Base-by-base conservation (phyloP, 108 stramenopile species). In the Pseudonitzschia pungens region DNA sequence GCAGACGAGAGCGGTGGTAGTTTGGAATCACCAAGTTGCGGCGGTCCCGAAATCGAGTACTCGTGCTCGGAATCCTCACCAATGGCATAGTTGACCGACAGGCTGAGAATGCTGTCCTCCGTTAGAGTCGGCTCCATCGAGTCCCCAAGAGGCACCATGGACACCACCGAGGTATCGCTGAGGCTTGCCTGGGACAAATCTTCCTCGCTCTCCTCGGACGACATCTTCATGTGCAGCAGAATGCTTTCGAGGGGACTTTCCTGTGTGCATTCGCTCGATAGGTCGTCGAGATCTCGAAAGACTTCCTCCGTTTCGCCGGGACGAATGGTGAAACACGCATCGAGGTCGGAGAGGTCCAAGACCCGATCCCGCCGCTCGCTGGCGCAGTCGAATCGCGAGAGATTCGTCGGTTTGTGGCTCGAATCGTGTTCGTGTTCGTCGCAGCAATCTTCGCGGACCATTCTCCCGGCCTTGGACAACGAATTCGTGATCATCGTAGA, bases 291-390 rank as follows among this genome's bases (percentile, higher is more conserved):
- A 29, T 62, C 60, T 11, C 36, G 8, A 18, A 40, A 33, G 15
- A 33, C 32, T 7, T 31, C 57, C 24, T 31, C 29, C 1, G 15
- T 18, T 0, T 0, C 18, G 14, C 14, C 57, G 33, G 60, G 33
- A 40, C 36, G 33, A 27, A 67, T 67, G 36, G 66, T 67, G 28
- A 67, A 67, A 31, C 42, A 44, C 10, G 66, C 43, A 50, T 67
- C 66, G 14, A 67, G 66, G 28, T 67, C 66, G 9, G 66, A 67
- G 8, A 67, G 3, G 43, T 67, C 66, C 44, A 67, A 22, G n/a
- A 67, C 27, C n/a, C 42, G 22, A 26, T 67, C 45, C 11, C 22
- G 64, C 20, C 64, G 22, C 29, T 42, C 31, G 41, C 64, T 65
- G 12, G 22, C 33, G 21, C 64, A 65, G 36, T 65, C 64, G 64